phyloP scores from a whole-genome alignment of 345 rosid species.

The Pistacia integerrima region DNA sequence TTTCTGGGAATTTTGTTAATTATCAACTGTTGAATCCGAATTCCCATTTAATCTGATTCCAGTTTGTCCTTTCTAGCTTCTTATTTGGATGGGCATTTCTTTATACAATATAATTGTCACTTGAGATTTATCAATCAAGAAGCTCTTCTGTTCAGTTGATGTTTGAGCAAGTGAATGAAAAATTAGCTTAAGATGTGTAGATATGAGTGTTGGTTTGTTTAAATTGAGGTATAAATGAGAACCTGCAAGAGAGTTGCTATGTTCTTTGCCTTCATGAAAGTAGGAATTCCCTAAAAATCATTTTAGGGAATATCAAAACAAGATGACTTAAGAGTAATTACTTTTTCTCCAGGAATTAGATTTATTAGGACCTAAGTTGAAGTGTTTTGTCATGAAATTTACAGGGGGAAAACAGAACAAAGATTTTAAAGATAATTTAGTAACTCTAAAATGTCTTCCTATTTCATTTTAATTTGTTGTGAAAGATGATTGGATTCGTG shows the following conservation, averaged over 20 bases:
- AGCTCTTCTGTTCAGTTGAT: not conserved
- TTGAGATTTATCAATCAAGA: not conserved
- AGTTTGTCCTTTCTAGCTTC: not conserved
- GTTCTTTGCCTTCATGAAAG: not conserved
- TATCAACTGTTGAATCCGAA: not conserved
- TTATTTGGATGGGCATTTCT: not conserved
- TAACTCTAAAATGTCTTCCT: not conserved
- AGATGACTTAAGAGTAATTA: not conserved
- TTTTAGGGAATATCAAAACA: not conserved
- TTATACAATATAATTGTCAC: not conserved
- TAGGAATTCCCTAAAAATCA: not conserved
- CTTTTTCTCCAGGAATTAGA: no score
- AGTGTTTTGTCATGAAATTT: no score
- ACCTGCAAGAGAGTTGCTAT: not conserved
- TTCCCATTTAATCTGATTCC: not conserved
- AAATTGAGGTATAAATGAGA: not conserved
- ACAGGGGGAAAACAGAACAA: no score
- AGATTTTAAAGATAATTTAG: not conserved
- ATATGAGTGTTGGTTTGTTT: not conserved
- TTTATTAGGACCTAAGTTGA: no score
- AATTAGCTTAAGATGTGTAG: not conserved
- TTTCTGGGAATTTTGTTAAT: slow-evolving; percentile 3
- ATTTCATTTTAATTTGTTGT: not conserved
- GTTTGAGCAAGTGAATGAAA: not conserved
- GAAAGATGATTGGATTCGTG: not conserved